Base-by-base conservation (phyloP, 139 green algal species). In the Trebouxia sp. region DNA sequence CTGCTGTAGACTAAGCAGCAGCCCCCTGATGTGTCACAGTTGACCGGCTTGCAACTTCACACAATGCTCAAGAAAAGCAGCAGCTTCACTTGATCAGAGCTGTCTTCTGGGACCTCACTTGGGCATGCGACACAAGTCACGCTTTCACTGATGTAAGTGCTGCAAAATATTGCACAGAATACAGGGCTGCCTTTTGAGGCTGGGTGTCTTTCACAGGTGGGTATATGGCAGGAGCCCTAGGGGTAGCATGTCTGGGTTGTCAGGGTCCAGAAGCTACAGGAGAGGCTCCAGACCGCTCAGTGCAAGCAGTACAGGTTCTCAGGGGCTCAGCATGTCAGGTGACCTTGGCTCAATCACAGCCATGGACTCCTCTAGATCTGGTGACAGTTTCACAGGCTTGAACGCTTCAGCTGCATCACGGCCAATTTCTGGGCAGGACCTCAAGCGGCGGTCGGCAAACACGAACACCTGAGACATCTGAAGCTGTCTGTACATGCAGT, bases 321-420 rank as follows among this genome's bases (percentile, higher is more conserved):
- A 72, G 62, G 62, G 62, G n/a, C 35, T 72, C 14, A 72, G 62
- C 24, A 43, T 72, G 26, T 72, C 62, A 30, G 62, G 62, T 45
- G 62, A 72, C 35, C 62, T 72, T 45, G 62, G 62, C 5, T 72
- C 62, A 26, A 14, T 72, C 10, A 45, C 62, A 72, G 62, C 35
- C 35, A 43, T 72, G 62, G 62, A 72, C 14, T 72, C 62, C 14
- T 72, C 62, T 22, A 72, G 62, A 15, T 72, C 62, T 45, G 62
- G 62, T n/a, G 62, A 72, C 62, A 72, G 62, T 35, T 72, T 72
- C 32, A 72, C 62, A 28, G 62, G 62, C 28, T 30, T 72, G 62
- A 38, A 39, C 38, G 26, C 56, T 30, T 28, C 62, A 28, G 62
- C 35, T 45, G 62, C 62, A 28, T 42, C 35, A 43, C 32, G 62